Conservation (phyloP, 2,329 filamentous ascomycete genomes). For the Fonsecaea erecta region DNA sequence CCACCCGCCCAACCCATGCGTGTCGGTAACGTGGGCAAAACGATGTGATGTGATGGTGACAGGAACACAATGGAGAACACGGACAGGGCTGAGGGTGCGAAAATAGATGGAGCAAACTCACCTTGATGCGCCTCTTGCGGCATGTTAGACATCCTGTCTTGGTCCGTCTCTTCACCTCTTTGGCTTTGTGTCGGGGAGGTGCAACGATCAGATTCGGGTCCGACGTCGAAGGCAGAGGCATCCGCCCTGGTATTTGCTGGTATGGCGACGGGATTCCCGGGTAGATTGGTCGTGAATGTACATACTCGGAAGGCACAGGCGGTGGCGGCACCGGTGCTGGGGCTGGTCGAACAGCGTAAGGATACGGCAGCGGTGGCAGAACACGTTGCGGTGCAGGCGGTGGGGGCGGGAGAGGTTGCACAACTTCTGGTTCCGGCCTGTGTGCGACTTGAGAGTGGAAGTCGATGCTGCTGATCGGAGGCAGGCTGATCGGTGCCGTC, state of each 20-base stretch:
- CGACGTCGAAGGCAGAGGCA: conserved; percentile 36
- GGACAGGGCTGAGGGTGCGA: conserved; percentile 17
- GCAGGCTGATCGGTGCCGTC: conserved; percentile 37
- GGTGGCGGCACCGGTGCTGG: conserved; percentile 34
- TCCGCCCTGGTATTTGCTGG: conserved; percentile 30
- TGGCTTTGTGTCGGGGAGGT: conserved; percentile 58
- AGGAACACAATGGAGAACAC: not conserved
- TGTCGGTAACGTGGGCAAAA: conserved; percentile 2
- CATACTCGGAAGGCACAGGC: conserved; percentile 31
- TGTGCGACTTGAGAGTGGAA: conserved; percentile 34
- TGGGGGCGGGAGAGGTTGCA: conserved; percentile 37
- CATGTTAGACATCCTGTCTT: conserved; percentile 73
- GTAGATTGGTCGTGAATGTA: conserved; percentile 35
- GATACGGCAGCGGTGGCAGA: conserved; percentile 38
- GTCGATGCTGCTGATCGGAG: conserved; percentile 39
- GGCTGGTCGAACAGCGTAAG: conserved; percentile 30
- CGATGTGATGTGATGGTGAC: not conserved
- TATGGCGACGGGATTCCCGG: conserved; percentile 33
- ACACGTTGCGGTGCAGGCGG: conserved; percentile 35
- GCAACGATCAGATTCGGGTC: conserved; percentile 36
- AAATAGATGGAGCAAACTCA: conserved; percentile 48
- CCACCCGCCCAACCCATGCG: not conserved
- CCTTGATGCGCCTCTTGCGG: conserved; percentile 73
- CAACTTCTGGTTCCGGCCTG: conserved; percentile 34
- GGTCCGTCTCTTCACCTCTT: conserved; percentile 76